phyloP scores from a whole-genome alignment of 2,329 filamentous ascomycete species.

The Penicillium sp. region DNA sequence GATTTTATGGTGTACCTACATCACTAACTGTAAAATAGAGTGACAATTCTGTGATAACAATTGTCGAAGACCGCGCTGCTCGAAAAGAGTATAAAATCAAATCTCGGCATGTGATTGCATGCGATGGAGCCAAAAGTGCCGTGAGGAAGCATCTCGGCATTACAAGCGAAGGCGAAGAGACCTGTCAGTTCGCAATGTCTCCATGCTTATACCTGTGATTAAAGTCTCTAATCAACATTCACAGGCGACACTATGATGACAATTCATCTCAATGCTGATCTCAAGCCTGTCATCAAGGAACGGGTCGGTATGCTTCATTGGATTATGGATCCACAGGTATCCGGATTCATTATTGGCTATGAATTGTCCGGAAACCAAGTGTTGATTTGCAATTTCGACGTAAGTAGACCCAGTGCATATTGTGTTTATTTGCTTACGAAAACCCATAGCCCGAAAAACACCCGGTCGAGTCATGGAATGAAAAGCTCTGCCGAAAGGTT shows the following conservation, averaged over 20 bases:
- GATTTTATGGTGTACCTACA: background rate
- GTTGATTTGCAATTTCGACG: conserved; percentile 51
- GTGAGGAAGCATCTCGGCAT: conserved; percentile 40
- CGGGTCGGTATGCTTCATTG: conserved; percentile 52
- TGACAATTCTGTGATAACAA: conserved; percentile 31
- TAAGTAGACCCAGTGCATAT: conserved; percentile 18
- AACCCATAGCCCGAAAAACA: conserved; percentile 35
- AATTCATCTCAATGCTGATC: conserved; percentile 50
- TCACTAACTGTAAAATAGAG: conserved; percentile 13
- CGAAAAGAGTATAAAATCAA: conserved; percentile 29
- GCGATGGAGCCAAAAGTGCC: conserved; percentile 40
- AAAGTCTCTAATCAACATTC: background rate
- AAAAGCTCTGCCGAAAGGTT: conserved; percentile 37
- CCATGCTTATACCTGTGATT: background rate
- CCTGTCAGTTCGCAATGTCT: conserved; percentile 35
- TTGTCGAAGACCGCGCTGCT: conserved; percentile 32
- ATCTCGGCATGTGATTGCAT: conserved; percentile 41
- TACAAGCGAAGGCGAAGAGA: conserved; percentile 48
- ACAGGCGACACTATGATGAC: conserved; percentile 54
- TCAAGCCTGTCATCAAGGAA: conserved; percentile 42
- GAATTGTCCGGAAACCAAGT: conserved; percentile 49
- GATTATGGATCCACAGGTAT: conserved; percentile 49
- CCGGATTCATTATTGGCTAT: conserved; percentile 52
- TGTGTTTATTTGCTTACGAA: background rate
- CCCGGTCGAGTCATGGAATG: conserved; percentile 42